Evolutionary conservation across 768 basidiomycete genomes (phyloP).

Genomic region (Panaeolus cyanescens): DNA sequence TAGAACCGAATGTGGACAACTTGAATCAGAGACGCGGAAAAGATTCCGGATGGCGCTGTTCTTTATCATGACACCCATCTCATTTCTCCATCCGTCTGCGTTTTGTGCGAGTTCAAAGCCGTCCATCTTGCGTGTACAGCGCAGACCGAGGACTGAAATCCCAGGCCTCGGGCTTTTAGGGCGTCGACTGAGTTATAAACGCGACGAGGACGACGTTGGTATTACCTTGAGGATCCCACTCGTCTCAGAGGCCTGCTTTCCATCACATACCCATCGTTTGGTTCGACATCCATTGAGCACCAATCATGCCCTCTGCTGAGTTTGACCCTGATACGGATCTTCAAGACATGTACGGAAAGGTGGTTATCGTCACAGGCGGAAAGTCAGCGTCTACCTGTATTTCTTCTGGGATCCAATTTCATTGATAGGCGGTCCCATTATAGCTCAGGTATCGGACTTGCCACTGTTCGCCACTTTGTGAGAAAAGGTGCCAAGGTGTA

Average conservation of each 20-base stretch:
- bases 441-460: constrained; percentile 39
- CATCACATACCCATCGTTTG: background rate
- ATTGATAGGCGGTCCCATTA: background rate
- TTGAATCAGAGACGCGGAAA: too few species aligned
- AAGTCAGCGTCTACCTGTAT: constrained; percentile 39
- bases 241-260: background rate
- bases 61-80: too few species aligned
- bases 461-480: constrained; percentile 35
- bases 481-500: constrained; percentile 27
- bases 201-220: background rate
- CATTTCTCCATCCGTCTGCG: too few species aligned
- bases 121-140: background rate
- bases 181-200: too few species aligned
- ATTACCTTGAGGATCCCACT: too few species aligned
- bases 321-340: constrained; percentile 39
- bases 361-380: constrained; percentile 57
- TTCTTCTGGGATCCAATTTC: constrained; percentile 21
- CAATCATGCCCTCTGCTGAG: background rate
- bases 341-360: constrained; percentile 48
- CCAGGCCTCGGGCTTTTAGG: too few species aligned
- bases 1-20: too few species aligned
- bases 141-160: background rate
- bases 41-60: too few species aligned
- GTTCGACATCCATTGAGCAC: too few species aligned
- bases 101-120: too few species aligned